A percentile compares a stretch with the other conserved stretches of the same genome.
These are phyloP conservation scores for Geum urbanum DNA, from an alignment of 306 rosid genomes.

Conservation along the genomic window DNA sequence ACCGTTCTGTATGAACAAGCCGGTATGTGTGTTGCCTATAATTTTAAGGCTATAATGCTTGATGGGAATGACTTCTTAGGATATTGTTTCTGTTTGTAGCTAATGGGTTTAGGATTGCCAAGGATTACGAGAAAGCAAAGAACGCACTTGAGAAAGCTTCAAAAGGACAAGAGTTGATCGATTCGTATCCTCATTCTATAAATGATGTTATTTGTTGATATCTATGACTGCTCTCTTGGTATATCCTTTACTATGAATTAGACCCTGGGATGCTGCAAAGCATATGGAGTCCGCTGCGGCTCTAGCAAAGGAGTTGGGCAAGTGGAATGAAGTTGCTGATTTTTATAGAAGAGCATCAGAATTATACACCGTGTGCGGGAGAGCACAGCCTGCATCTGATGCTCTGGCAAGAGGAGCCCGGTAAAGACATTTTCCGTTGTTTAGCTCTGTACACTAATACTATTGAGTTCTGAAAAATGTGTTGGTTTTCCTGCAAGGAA, in stretches of 20 bases:
- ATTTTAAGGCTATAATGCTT: neutral
- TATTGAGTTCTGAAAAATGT: neutral
- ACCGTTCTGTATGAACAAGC: constrained; percentile 87
- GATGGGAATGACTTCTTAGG: constrained; percentile 9
- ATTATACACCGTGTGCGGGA: constrained; percentile 65
- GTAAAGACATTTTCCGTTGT: constrained; percentile 33
- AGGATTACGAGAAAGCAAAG: constrained; percentile 78
- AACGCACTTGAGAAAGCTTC: constrained; percentile 88
- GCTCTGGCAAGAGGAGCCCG: constrained; percentile 93
- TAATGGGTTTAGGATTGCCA: constrained; percentile 67
- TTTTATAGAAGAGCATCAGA: constrained; percentile 88
- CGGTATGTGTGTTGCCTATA: constrained; percentile 39
- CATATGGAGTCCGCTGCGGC: constrained; percentile 96
- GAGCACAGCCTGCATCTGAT: constrained; percentile 94
- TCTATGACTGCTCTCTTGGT: constrained; percentile 2
- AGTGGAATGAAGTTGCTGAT: constrained; percentile 76
- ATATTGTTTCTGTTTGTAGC: constrained; percentile 47
- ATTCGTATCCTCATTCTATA: constrained; percentile 80
- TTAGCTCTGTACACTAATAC: neutral
- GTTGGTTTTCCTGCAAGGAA: neutral
- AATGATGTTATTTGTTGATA: constrained; percentile 2
- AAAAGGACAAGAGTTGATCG: constrained; percentile 88
- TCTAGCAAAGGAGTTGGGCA: constrained; percentile 75
- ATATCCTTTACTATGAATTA: constrained; percentile 49
- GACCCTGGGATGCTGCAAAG: constrained; percentile 98